Evolutionary conservation across 2,329 filamentous ascomycete species (phyloP), one percentile per base, ranked within the genome.

Genomic region (Pseudofabraea citricarpa): DNA sequence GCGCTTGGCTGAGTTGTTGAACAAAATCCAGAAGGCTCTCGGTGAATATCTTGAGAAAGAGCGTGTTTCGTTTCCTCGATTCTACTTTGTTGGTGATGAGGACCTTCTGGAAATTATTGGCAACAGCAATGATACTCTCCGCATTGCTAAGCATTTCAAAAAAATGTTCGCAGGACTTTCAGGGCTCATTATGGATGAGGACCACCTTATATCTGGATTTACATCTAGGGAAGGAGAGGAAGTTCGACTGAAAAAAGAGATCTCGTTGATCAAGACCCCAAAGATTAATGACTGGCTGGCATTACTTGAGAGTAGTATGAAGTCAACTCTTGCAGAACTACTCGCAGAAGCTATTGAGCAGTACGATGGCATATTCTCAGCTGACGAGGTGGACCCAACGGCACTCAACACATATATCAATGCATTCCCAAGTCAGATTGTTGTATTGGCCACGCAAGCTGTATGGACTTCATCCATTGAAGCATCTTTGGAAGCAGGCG

Each of bases 81-180:
- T 99, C 73, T 99, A 99, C 71, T 99, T 98, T 57, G 94, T 99
- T 44, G 93, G 93, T 64, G 94, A 99, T 58, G 94, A 99, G 62
- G 93, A 99, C 66, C 72, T 99, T 45, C 75, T 99, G 19, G 93
- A 99, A 65, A 99, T 99, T 69, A 99, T 99, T 52, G 93, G 93
- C 62, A 99, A 99, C 65, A 97, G 91, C 69, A 96, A 96, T 59
- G 93, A 99, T 60, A 95, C 91, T 8, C 71, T 93, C 48, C 90
- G 93, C 43, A 94, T 98, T 54, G 89, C 93, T 31, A 98, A 98
- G 65, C 94, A 99, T 70, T 90, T 99, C 73, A 91, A 95, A 65
- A 99, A 99, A 74, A 99, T 99, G 93, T 99, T 99, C 72, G 93
- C 94, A 51, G 93, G 93, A 49, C 75, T 98, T 37, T 91, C 85